Conservation (phyloP, 2,329 filamentous ascomycete genomes). For the Tolypocladium nubicola region DNA sequence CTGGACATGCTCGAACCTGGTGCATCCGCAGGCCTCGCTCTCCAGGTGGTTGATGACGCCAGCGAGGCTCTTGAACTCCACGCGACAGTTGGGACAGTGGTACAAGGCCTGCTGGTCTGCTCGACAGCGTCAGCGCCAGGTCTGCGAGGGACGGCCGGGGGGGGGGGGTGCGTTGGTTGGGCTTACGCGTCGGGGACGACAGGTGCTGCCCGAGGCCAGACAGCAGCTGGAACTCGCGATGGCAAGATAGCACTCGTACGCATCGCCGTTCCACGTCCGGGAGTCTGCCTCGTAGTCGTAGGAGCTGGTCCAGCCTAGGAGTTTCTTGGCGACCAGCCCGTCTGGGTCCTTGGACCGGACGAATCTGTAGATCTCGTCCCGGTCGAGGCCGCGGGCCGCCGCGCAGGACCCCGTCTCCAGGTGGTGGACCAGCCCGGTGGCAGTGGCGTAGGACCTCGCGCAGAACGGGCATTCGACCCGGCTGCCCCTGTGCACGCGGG, state of each 20-base stretch:
- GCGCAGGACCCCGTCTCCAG: conserved; percentile 43
- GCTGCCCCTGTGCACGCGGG: conserved; percentile 33
- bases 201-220: conserved; percentile 37
- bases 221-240: conserved; percentile 24
- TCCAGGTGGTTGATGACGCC: conserved; percentile 31
- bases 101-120: conserved; percentile 24
- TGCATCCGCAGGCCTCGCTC: conserved; percentile 29
- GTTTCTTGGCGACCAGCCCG: conserved; percentile 38
- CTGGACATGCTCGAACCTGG: conserved; percentile 26
- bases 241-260: conserved; percentile 24
- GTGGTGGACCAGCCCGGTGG: conserved; percentile 42
- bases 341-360: conserved; percentile 33
- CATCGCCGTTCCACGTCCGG: conserved; percentile 31
- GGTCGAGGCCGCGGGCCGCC: conserved; percentile 29
- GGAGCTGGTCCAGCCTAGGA: conserved; percentile 31
- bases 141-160: neutral
- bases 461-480: conserved; percentile 46
- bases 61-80: conserved; percentile 28
- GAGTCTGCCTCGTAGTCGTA: conserved; percentile 21
- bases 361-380: conserved; percentile 33
- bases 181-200: conserved; percentile 37
- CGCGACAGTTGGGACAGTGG: conserved; percentile 28
- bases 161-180: no score
- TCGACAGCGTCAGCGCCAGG: neutral
- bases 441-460: conserved; percentile 29